These are phyloP conservation scores for Ustilago esculenta DNA, from an alignment of 1,284 basidiomycete genomes.

Conservation along the genomic window DNA sequence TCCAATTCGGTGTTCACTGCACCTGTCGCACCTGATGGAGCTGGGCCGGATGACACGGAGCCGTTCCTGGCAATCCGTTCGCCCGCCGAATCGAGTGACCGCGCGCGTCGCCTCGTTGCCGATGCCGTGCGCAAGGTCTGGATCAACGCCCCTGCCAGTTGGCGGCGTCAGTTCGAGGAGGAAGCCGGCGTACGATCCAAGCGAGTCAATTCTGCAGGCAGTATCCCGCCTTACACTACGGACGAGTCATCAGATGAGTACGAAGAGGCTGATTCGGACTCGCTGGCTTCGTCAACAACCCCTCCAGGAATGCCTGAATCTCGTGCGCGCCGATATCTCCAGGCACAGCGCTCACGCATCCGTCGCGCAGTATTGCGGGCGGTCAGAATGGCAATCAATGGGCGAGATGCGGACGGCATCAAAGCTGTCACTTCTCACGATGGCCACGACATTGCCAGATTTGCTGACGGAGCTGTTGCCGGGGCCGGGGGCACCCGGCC, in stretches of 20 bases:
- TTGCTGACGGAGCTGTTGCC: slow-evolving; percentile 35
- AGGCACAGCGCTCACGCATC: slow-evolving; percentile 52
- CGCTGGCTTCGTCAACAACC: slow-evolving; percentile 15
- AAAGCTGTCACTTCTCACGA: slow-evolving; percentile 35
- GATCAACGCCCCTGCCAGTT: slow-evolving; percentile 61
- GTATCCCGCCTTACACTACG: slow-evolving; percentile 17
- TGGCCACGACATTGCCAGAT: slow-evolving; percentile 32
- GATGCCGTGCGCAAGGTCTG: slow-evolving; percentile 63
- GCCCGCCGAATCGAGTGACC: slow-evolving; percentile 55
- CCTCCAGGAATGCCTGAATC: slow-evolving; percentile 32
- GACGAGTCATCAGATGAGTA: slow-evolving; percentile 42
- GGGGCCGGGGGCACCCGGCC: slow-evolving; percentile 19
- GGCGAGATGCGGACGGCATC: slow-evolving; percentile 53
- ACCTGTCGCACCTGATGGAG: slow-evolving; percentile 53
- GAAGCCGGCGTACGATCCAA: slow-evolving; percentile 39
- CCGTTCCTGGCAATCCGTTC: slow-evolving; percentile 63
- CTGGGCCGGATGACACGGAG: slow-evolving; percentile 45
- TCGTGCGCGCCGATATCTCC: slow-evolving; percentile 37
- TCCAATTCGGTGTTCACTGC: slow-evolving; percentile 50
- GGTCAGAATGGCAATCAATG: slow-evolving; percentile 59
- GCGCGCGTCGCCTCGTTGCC: slow-evolving; percentile 59
- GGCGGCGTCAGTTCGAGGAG: slow-evolving; percentile 61
- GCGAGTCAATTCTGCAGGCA: slow-evolving; percentile 2
- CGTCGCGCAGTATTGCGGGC: slow-evolving; percentile 57
- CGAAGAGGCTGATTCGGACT: slow-evolving; percentile 30